These are phyloP conservation scores for Lepidium sativum DNA, from an alignment of 345 rosid genomes.

Conservation along the genomic window DNA sequence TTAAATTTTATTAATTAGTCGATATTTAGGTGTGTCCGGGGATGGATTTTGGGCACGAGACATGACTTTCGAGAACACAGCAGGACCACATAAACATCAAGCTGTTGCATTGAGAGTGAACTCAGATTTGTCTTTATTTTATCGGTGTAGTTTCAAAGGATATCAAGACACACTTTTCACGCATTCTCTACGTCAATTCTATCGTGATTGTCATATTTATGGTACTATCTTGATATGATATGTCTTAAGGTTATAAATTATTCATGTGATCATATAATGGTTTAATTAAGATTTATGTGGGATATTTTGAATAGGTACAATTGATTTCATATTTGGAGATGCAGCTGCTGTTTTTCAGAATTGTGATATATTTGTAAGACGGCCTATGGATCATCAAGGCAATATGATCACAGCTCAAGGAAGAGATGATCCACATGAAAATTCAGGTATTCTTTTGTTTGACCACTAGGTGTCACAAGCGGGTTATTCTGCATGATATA, in stretches of 20 bases:
- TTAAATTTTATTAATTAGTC: not conserved
- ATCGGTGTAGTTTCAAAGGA: slow-evolving; percentile 56
- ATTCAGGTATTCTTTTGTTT: slow-evolving; percentile 25
- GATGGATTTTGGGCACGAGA: slow-evolving; percentile 85
- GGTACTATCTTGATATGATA: slow-evolving; percentile 21
- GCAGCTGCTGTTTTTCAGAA: slow-evolving; percentile 57
- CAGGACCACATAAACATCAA: slow-evolving; percentile 59
- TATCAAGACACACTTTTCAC: slow-evolving; percentile 66
- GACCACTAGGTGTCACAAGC: not conserved
- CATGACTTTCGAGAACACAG: slow-evolving; percentile 69
- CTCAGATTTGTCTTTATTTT: slow-evolving; percentile 52
- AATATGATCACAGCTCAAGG: slow-evolving; percentile 66
- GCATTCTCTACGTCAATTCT: slow-evolving; percentile 57
- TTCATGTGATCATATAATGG: not conserved
- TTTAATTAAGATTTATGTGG: not conserved
- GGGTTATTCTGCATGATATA: no score
- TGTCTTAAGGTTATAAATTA: not conserved
- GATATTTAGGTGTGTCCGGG: slow-evolving; percentile 42
- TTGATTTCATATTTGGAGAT: slow-evolving; percentile 71
- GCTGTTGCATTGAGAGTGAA: slow-evolving; percentile 55
- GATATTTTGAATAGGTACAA: slow-evolving; percentile 27
- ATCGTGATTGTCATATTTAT: slow-evolving; percentile 59
- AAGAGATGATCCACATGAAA: slow-evolving; percentile 38
- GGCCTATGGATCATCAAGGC: slow-evolving; percentile 50
- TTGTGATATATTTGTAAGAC: slow-evolving; percentile 55